Evolutionary conservation across 257 asterid genomes (phyloP), one percentile per base, ranked within the genome.

Genomic region (Fraxinus excelsior): DNA sequence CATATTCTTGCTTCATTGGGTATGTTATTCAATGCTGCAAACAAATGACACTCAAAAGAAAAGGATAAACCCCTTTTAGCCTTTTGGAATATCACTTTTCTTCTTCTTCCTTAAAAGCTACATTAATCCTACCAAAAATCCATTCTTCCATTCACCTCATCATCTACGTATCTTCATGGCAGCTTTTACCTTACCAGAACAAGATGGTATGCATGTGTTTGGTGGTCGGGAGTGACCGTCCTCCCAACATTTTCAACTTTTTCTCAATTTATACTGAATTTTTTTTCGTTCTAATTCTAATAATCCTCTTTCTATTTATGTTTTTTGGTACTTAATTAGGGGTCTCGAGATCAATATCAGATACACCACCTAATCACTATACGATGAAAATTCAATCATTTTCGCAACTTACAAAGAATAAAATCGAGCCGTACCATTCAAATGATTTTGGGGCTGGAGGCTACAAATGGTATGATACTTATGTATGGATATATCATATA

Each of bases 381-480:
- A 35, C 51, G 0, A 74, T 88, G 74, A 87, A 80, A 74, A 79
- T 91, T 38, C 83, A 87, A 40, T 71, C 76, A 7, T 81, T 90
- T 53, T 90, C 97, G 2, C 82, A 83, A 49, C 86, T 90, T 2
- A 56, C 76, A 13, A 85, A 86, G 71, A 84, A 83, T 73, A 86
- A 83, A 65, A 81, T 90, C 37, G 89, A 88, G 18, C 83, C 67
- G 46, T 91, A 88, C 88, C 42, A 14, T 13, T 80, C 86, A 3
- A 38, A 65, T 25, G 83, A 74, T n/a, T 91, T 92, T 37, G 81
- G 89, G 75, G 96, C 94, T 2, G 97, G 90, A 71, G 94, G 97
- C 80, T 89, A 88, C 81, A 89, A 82, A 78, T 92, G 97, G 96
- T 92, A 82, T 49, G 51, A 37, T 13, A 49, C 29, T 75, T 37